A percentile compares a stretch with the other conserved stretches of the same genome.
Conservation (phyloP, 2,329 filamentous ascomycete genomes). For the Thermomyces lanuginosus region DNA sequence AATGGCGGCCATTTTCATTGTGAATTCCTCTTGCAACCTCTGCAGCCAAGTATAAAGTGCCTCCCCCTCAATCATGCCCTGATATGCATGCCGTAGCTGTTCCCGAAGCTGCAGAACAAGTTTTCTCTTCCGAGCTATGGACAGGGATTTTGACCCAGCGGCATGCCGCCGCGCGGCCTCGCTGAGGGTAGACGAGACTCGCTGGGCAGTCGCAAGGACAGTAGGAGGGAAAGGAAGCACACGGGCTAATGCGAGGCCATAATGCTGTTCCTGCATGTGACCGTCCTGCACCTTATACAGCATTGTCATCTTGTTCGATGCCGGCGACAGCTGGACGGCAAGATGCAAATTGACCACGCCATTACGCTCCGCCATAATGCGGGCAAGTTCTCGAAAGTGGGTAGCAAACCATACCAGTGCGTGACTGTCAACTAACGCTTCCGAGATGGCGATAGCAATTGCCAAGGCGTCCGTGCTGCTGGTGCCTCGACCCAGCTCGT, state of each 20-base stretch:
- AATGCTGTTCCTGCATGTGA: constrained; percentile 52
- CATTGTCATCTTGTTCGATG: constrained; percentile 59
- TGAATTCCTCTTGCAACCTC: constrained; percentile 59
- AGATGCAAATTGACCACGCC: constrained; percentile 77
- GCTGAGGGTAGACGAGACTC: constrained; percentile 47
- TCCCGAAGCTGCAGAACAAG: constrained; percentile 58
- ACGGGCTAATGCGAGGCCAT: constrained; percentile 68
- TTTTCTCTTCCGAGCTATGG: constrained; percentile 49
- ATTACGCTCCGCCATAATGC: constrained; percentile 54
- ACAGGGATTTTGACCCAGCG: constrained; percentile 41
- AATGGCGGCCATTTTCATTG: constrained; percentile 51
- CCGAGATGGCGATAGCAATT: constrained; percentile 78
- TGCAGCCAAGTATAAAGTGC: constrained; percentile 48
- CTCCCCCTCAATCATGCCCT: constrained; percentile 48
- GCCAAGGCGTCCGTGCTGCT: constrained; percentile 75
- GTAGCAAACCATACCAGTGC: constrained; percentile 85
- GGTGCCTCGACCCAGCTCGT: constrained; percentile 83
- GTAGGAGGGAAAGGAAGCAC: constrained; percentile 53
- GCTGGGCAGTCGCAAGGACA: constrained; percentile 52
- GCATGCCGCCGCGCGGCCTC: constrained; percentile 41
- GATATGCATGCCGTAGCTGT: constrained; percentile 50
- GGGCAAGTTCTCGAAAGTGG: constrained; percentile 71
- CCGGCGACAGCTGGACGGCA: constrained; percentile 45
- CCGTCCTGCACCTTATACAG: constrained; percentile 69
- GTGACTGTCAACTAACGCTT: constrained; percentile 64